Base-by-base conservation (phyloP, 352 stramenopile species). In the Elongisporangium undulatum region DNA sequence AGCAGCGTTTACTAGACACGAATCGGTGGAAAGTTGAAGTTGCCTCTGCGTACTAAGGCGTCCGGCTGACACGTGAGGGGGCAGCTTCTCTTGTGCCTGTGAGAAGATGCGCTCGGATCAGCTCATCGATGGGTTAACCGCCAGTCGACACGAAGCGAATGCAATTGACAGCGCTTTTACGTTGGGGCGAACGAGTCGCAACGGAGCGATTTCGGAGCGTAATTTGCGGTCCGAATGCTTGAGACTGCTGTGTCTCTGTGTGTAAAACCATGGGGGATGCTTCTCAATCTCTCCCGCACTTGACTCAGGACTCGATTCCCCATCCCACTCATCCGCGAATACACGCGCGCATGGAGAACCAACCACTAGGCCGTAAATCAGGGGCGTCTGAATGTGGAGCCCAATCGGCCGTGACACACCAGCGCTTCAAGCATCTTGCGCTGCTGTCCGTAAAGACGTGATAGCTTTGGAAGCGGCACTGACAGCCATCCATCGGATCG, bases 21-120 rank as follows among this genome's bases (percentile, higher is more conserved):
- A 12, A 52, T 23, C 49, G 4, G n/a, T 52, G n/a, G 49, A 23
- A 16, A 52, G 49, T 23, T 52, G 49, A 23, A 45, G 34, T 45
- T 45, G 34, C 34, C 13, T 15, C 17, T 45, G 34, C 7, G 17
- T n/a, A 17, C 17, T 23, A 13, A 21, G 6, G 17, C n/a, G 8
- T 21, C 17, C 6, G 6, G 2, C 16, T n/a, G 48, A 22, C 17
- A 23, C 49, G n/a, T 16, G n/a, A n/a, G n/a, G n/a, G n/a, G 17
- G 49, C 49, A 52, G 49, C 49, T 52, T 52, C 49, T 56, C 7
- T 51, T 39, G 41, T 4, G 20, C 22, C n/a, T n/a, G 51, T 19
- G 51, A 55, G 56, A 65, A 69, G 23, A 45, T 45, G 9, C 34
- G 9, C 34, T 45, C 34, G 34, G 34, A 45, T 45, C 34, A 45